Base-by-base conservation (phyloP, 2,329 filamentous ascomycete genomes). In the Trichophyton equinum region DNA sequence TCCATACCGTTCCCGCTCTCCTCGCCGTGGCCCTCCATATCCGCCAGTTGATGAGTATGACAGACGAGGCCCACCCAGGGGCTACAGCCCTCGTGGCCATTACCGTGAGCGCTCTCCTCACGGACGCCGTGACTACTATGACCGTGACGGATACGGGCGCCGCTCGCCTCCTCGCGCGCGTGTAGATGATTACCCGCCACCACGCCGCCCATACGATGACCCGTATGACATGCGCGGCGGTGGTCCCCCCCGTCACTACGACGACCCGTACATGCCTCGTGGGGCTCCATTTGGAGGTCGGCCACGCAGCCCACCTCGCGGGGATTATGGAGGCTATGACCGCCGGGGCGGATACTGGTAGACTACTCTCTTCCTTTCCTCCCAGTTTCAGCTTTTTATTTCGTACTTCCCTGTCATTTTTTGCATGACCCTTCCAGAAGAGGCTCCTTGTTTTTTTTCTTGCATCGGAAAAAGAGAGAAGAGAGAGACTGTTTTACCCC, bases 81-180 rank as follows among this genome's bases (percentile, higher is more conserved):
- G 86, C 63, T 96, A 95, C 74, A 95, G 88, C 74, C 91, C 91
- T 64, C 86, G 87, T 65, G 85, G 88, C 66, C 83, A 88, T 65
- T 96, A 96, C 75, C 91, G 92, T 72, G 90, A 95, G 70, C 86
- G 91, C 68, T 92, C 89, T 70, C 80, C 82, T 55, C 87, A 87
- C 61, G 86, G 82, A 20, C 81, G 87, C 63, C 86, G 89, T 67
- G 88, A 92, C 63, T 95, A 96, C 76, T 95, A 96, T 75, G 86
- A 89, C 55, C 89, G 92, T 65, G 85, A 87, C 70, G 79, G 80
- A 66, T 85, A 88, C 68, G 83, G 86, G 57, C 91, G 91, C 70
- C 86, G 89, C 62, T 90, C 89, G 61, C 89, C 90, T 63, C 86
- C 87, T 66, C 86, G 87, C 51, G 61, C 63, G 51, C 64, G 64